Evolutionary conservation across 345 rosid species (phyloP).

Genomic region (Syzygium grande): DNA sequence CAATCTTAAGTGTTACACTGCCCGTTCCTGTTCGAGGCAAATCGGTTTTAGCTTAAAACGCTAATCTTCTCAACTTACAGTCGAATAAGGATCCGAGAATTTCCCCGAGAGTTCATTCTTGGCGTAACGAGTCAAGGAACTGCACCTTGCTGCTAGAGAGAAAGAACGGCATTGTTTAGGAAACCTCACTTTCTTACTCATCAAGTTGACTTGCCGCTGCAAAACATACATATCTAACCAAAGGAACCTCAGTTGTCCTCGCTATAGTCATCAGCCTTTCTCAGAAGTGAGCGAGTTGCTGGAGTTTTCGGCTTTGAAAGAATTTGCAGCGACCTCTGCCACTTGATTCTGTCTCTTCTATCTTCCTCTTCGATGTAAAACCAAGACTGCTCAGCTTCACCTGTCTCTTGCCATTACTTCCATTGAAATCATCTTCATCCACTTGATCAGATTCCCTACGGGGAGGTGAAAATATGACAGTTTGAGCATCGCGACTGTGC

Average conservation of each 20-base stretch:
- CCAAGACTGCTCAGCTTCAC: constrained; percentile 65
- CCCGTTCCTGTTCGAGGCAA: neutral
- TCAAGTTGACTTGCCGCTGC: neutral
- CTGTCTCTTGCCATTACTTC: constrained; percentile 48
- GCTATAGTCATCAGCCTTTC: neutral
- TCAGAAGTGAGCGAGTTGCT: constrained; percentile 66
- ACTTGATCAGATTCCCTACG: constrained; percentile 63
- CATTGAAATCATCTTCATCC: constrained; percentile 44
- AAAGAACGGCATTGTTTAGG: neutral
- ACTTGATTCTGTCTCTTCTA: constrained; percentile 70
- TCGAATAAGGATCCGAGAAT: neutral
- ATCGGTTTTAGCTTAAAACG: neutral
- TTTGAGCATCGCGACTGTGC: neutral
- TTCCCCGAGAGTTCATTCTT: neutral
- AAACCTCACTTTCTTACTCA: neutral
- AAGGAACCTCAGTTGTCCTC: neutral
- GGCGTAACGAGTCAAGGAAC: neutral
- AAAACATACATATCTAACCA: neutral
- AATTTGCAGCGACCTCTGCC: constrained; percentile 89
- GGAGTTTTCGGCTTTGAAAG: constrained; percentile 69
- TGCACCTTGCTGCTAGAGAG: neutral
- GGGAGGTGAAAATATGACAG: neutral
- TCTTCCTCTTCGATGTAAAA: constrained; percentile 54
- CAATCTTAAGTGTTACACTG: neutral
- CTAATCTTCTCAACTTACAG: neutral